Conservation (phyloP, 2,329 filamentous ascomycete genomes). For the Mycosphaerella arachidis region DNA sequence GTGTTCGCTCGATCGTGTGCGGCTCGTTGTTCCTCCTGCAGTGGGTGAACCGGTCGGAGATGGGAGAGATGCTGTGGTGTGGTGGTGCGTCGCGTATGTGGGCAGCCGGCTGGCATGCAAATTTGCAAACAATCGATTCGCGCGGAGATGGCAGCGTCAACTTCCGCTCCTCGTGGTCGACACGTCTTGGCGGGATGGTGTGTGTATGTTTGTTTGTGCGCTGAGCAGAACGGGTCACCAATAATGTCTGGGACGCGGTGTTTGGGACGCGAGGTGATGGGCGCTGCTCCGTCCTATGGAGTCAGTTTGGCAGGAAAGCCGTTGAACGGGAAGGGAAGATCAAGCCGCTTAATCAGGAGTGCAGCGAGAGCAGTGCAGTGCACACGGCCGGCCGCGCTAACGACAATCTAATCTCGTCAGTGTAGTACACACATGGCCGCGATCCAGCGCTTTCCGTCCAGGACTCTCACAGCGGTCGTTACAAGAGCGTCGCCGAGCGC, state of each 20-base stretch:
- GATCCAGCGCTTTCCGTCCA: not conserved
- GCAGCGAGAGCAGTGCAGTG: not conserved
- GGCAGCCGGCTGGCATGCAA: not conserved
- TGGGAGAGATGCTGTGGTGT: not conserved
- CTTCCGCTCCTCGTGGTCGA: not conserved
- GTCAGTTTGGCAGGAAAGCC: not conserved
- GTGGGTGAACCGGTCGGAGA: not conserved
- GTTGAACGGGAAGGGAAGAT: not conserved
- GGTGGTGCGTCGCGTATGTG: not conserved
- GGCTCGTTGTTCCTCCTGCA: not conserved
- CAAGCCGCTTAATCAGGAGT: not conserved
- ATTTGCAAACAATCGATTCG: not conserved
- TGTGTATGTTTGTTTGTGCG: not conserved
- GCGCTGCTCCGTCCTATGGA: not conserved
- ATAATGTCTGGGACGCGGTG: not conserved
- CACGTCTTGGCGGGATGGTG: not conserved
- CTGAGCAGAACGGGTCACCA: not conserved
- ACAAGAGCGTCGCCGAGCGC: not conserved
- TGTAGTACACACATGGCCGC: not conserved
- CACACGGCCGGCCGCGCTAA: not conserved
- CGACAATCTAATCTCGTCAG: not conserved
- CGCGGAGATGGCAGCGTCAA: not conserved
- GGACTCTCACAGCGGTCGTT: not conserved
- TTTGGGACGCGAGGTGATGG: not conserved
- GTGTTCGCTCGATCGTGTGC: not conserved